Conservation (phyloP, 768 basidiomycete species). For the Amanita subjunquillea region DNA sequence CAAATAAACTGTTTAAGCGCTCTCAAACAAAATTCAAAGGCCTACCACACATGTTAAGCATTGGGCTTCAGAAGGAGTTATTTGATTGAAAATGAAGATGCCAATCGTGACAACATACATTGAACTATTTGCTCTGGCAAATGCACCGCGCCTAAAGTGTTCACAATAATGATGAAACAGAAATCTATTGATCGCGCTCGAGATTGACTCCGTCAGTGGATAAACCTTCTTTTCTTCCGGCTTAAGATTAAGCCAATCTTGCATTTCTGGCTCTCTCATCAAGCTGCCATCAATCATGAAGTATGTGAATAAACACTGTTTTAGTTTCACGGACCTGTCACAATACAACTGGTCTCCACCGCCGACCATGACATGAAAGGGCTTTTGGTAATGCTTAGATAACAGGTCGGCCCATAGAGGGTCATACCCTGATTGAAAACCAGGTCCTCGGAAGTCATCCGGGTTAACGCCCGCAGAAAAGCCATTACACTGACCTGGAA, state of each 20-base stretch:
- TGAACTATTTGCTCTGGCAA: slow-evolving; percentile 81
- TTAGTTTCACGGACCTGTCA: slow-evolving; percentile 41
- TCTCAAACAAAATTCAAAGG: not conserved
- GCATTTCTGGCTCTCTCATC: slow-evolving; percentile 80
- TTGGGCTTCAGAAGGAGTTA: slow-evolving; percentile 39
- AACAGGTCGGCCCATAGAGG: slow-evolving; percentile 94
- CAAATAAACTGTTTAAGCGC: not conserved
- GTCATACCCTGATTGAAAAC: slow-evolving; percentile 75
- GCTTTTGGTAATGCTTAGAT: slow-evolving; percentile 62
- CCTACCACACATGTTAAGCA: slow-evolving; percentile 81
- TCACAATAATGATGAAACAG: slow-evolving; percentile 90
- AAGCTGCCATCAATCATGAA: slow-evolving; percentile 31
- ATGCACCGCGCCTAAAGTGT: slow-evolving; percentile 78
- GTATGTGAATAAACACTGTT: not conserved
- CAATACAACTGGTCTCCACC: slow-evolving; percentile 93
- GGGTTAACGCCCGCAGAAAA: slow-evolving; percentile 86
- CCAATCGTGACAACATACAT: slow-evolving; percentile 46
- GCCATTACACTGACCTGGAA: slow-evolving; percentile 59
- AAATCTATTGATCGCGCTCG: slow-evolving; percentile 70
- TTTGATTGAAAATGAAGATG: slow-evolving; percentile 2
- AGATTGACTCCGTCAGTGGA: slow-evolving; percentile 63
- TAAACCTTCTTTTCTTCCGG: slow-evolving; percentile 46
- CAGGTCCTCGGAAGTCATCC: slow-evolving; percentile 75
- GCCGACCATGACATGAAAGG: slow-evolving; percentile 88
- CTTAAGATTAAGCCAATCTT: slow-evolving; percentile 70